Evolutionary conservation across 2,329 filamentous ascomycete genomes (phyloP), one percentile per base, ranked within the genome.

Genomic region (Arthrobotrys sphaeroides): DNA sequence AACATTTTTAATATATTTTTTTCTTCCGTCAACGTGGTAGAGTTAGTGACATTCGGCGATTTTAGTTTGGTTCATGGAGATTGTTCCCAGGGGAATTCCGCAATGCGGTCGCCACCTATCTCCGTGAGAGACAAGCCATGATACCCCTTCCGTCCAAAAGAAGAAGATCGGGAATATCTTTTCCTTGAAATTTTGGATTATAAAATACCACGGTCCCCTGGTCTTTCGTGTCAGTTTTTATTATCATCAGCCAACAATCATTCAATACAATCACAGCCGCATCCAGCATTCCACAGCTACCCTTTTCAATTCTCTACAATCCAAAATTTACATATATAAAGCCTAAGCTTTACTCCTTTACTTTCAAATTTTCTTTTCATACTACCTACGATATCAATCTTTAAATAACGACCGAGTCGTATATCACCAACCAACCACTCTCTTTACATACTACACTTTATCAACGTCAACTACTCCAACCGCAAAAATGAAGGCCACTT

Each of bases 401-500:
- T 51, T 2, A 28, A 16, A n/a, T n/a, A 13, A 49, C 45, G 45
- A 31, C 45, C 45, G 45, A 5, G 24, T 49, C 47, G 26, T 33
- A 36, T 38, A 20, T 16, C 20, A 28, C 18, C 38, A 55, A 18
- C 51, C 26, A 38, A 28, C 13, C 7, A 55, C 7, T 18, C 18
- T n/a, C 10, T 55, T 22, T 51, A n/a, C 3, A 51, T 24, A 31
- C 45, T 16, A 22, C 24, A 9, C 20, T 5, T 22, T 33, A 47
- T 12, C 22, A 6, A 60, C n/a, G n/a, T n/a, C n/a, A 60, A 42
- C 33, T 12, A 42, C 10, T 26, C 12, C 20, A 28, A 60, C 5
- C 24, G 22, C 36, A 38, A 64, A 62, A 22, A 62, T 64, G 60
- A 64, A 64, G 45, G 60, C 60, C 42, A 51, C 60, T 49, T 31